Base-by-base conservation (phyloP, 345 rosid species). In the Garcia nutans region DNA sequence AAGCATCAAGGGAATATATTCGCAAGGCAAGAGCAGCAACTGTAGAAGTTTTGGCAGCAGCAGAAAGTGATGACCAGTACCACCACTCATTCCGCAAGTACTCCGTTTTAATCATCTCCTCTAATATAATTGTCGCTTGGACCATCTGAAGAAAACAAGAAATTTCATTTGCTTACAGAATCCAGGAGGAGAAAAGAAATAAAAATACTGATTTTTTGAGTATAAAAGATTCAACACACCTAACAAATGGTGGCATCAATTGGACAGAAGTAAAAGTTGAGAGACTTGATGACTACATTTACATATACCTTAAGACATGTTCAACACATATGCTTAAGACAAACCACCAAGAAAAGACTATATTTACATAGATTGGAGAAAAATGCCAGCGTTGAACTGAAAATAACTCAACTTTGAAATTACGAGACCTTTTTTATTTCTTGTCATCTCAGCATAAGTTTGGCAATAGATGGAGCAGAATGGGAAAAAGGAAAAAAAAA, bases 31-130 rank as follows among this genome's bases (percentile, higher is more conserved):
- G 88, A 56, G 93, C 85, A 80, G 98, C 86, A 77, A 93, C 42
- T 4, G 97, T 93, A 66, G 93, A 89, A 50, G 92, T 86, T 83
- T 86, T 92, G 47, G 87, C 95, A 72, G 97, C 98, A 70, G 91
- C 99, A 67, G 98, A 88, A 58, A 92, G 91, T 45, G 97, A 96
- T 76, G 98, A 96, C 99, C 98, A 93, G 79, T 93, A 92, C 99
- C 99, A 96, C 99, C 99, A 93, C 28, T 89, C 97, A 82, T 88
- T 96, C 85, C 87, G 88, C 81, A 96, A 77, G 78, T 80, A 89
- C 77, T 88, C 92, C 5, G 91, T 83, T 85, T 86, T 92, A 22
- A 96, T 90, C 95, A 90, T 90, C 84, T 93, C 96, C 86, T 93
- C 99, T 76, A 96, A 82, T 78, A 89, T 79, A 71, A 92, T 73